A percentile compares a stretch with the other conserved stretches of the same genome.
phyloP scores from a whole-genome alignment of 495 filamentous ascomycete genomes.

The Podospora fimiseda region DNA sequence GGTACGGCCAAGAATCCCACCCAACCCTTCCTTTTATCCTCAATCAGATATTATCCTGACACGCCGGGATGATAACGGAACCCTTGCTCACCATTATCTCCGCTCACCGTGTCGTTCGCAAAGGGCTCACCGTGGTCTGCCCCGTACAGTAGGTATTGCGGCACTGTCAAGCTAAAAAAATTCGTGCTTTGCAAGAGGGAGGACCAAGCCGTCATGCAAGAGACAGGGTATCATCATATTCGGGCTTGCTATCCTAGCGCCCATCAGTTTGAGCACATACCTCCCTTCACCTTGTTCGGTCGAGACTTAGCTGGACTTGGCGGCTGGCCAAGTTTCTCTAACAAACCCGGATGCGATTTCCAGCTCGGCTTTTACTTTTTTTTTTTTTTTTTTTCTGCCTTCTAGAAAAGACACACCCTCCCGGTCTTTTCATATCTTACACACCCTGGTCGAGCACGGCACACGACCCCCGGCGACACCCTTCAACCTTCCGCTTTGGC shows the following conservation, averaged over 20 bases:
- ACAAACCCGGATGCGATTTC: conserved; percentile 14
- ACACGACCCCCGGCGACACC: conserved; percentile 12
- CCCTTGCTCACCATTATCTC: conserved; percentile 1
- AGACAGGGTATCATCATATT: conserved; percentile 16
- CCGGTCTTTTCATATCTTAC: conserved; percentile 3
- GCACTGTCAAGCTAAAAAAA: conserved; percentile 17
- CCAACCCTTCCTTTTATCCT: too few species aligned
- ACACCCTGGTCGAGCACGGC: conserved; percentile 7
- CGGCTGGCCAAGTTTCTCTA: conserved; percentile 11
- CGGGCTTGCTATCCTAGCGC: conserved; percentile 16
- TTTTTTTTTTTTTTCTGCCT: too few species aligned
- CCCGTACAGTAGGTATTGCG: conserved; percentile 17
- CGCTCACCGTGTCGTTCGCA: conserved; percentile 10
- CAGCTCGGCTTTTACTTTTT: too few species aligned
- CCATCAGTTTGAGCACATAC: conserved; percentile 18
- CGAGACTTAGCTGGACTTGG: conserved; percentile 21
- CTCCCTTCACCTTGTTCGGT: conserved; percentile 27
- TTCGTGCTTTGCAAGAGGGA: conserved; percentile 6
- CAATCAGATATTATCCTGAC: too few species aligned
- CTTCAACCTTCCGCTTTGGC: conserved; percentile 20
- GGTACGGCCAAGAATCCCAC: not conserved
- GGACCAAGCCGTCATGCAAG: conserved; percentile 20
- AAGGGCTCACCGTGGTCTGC: not conserved
- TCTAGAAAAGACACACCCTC: conserved; percentile 29
- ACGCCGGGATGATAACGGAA: too few species aligned